phyloP scores from a whole-genome alignment of 306 rosid genomes.

The Prunus fruticosa region DNA sequence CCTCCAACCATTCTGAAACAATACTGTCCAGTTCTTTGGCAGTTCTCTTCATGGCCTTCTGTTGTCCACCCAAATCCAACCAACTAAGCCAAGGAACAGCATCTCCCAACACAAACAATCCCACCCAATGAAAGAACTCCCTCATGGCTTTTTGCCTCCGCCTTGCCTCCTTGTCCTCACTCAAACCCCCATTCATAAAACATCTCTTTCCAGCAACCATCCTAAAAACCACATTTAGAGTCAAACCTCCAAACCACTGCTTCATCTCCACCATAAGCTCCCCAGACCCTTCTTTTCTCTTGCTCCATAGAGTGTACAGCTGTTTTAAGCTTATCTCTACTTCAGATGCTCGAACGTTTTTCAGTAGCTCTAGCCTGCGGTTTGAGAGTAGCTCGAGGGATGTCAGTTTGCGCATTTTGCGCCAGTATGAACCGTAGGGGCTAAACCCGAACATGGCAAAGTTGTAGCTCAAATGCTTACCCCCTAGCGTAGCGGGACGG shows the following conservation, averaged over 20 bases:
- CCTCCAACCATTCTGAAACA: constrained; percentile 18
- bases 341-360: constrained; percentile 26
- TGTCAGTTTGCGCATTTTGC: constrained; percentile 34
- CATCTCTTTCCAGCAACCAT: constrained; percentile 34
- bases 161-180: background rate
- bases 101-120: constrained; percentile 34
- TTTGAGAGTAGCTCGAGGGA: constrained; percentile 39
- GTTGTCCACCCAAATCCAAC: constrained; percentile 38
- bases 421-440: constrained; percentile 38
- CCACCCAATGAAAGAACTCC: constrained; percentile 18
- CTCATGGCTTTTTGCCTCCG: constrained; percentile 11
- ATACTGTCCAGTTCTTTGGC: constrained; percentile 27
- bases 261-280: constrained; percentile 32
- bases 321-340: constrained; percentile 23
- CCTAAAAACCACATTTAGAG: constrained; percentile 33
- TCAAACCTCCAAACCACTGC: constrained; percentile 38
- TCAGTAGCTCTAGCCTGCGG: constrained; percentile 31
- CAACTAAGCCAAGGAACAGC: constrained; percentile 41
- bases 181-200: background rate
- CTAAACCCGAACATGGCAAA: constrained; percentile 36
- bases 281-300: background rate
- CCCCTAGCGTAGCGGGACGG: constrained; percentile 17
- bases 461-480: constrained; percentile 30
- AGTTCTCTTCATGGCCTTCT: constrained; percentile 37
- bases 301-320: constrained; percentile 24